phyloP scores from a whole-genome alignment of 768 basidiomycete genomes.

The Amanita molliuscula region DNA sequence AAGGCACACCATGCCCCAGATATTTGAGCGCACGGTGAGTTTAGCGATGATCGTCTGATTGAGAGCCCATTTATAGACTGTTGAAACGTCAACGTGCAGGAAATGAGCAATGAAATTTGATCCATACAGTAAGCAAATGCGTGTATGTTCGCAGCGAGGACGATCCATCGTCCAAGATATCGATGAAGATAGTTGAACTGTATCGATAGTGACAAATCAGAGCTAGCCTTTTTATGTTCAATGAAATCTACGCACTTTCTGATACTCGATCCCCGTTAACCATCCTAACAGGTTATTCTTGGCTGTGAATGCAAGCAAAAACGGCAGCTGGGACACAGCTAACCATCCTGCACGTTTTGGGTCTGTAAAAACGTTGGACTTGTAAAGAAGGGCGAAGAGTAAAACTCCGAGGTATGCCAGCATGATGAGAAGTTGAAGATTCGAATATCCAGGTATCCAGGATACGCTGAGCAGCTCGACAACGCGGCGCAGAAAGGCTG shows the following conservation, averaged over 20 bases:
- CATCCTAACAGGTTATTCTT: slow-evolving; percentile 47
- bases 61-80: slow-evolving; percentile 53
- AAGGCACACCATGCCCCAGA: slow-evolving; percentile 45
- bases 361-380: slow-evolving; percentile 41
- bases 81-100: slow-evolving; percentile 1
- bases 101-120: background rate
- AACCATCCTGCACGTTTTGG: slow-evolving; percentile 42
- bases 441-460: slow-evolving; percentile 36
- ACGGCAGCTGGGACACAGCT: slow-evolving; percentile 49
- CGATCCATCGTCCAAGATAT: slow-evolving; percentile 47
- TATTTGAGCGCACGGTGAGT: slow-evolving; percentile 23
- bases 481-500: slow-evolving; percentile 33
- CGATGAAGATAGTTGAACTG: slow-evolving; percentile 73
- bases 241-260: slow-evolving; percentile 34
- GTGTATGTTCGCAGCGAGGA: slow-evolving; percentile 52
- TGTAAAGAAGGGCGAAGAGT: slow-evolving; percentile 37
- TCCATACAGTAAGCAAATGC: slow-evolving; percentile 43
- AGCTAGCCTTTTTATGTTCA: too few relatives aligned
- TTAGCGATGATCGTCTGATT: slow-evolving; percentile 26
- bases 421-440: slow-evolving; percentile 36
- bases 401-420: slow-evolving; percentile 34
- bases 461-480: slow-evolving; percentile 29
- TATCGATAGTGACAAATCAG: background rate
- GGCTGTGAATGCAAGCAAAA: slow-evolving; percentile 49
- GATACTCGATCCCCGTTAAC: slow-evolving; percentile 37